These are phyloP conservation scores for Aureobasidium subglaciale DNA, from an alignment of 2,329 filamentous ascomycete species.

Conservation along the genomic window DNA sequence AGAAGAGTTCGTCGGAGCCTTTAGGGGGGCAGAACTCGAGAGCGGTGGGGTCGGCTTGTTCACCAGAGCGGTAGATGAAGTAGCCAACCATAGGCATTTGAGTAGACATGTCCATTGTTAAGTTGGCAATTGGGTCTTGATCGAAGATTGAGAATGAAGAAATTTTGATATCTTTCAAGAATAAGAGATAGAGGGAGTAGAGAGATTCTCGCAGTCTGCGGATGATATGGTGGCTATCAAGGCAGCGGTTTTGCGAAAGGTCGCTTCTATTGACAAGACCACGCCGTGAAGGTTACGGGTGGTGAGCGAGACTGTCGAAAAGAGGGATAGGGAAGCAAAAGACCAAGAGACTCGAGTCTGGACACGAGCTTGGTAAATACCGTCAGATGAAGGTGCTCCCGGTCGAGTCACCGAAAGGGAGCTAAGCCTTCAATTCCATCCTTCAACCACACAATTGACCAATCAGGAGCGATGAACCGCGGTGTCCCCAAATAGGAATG, in stretches of 20 bases:
- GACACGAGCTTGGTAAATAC: conserved; percentile 13
- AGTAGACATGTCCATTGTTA: conserved; percentile 10
- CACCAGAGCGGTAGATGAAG: conserved; percentile 30
- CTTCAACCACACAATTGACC: neutral
- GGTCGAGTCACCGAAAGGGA: conserved; percentile 5
- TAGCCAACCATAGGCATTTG: conserved; percentile 22
- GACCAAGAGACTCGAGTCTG: conserved; percentile 2
- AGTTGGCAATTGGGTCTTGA: neutral
- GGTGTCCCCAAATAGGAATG: conserved; percentile 5
- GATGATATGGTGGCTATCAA: conserved; percentile 9
- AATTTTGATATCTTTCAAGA: conserved; percentile 5
- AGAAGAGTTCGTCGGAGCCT: conserved; percentile 34
- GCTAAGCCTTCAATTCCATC: conserved; percentile 6
- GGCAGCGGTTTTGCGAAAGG: neutral
- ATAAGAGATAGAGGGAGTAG: neutral
- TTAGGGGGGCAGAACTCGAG: conserved; percentile 32
- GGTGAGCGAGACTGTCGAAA: conserved; percentile 11
- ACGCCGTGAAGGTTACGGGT: neutral
- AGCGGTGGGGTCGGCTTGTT: conserved; percentile 28
- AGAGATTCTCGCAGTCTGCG: neutral
- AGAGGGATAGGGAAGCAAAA: conserved; percentile 2
- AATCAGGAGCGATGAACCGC: neutral
- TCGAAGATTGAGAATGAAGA: neutral
- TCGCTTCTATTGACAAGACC: conserved; percentile 12
- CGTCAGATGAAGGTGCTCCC: neutral